A percentile compares a stretch with the other conserved stretches of the same genome.
Evolutionary conservation across 2,329 filamentous ascomycete species (phyloP).

Genomic region (Scorias spongiosa): DNA sequence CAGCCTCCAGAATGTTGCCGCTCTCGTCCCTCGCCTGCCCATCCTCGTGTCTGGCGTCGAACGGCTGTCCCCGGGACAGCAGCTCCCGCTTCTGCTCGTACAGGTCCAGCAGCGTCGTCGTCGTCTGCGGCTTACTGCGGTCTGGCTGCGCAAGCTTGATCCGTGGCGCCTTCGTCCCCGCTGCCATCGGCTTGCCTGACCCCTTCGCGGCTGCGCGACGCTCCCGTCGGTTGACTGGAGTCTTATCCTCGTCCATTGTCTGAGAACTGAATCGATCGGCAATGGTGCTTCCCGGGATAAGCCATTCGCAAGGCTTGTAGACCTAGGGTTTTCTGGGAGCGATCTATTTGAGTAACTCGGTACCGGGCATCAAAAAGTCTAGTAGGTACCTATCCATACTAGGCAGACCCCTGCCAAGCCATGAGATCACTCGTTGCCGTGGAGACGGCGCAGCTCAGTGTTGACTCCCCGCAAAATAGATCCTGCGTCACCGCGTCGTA

Average conservation of each 20-base stretch:
- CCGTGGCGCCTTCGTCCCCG: constrained; percentile 29
- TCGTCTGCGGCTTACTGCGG: constrained; percentile 43
- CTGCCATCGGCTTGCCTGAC: constrained; percentile 21
- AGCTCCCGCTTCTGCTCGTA: constrained; percentile 44
- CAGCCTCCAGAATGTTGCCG: constrained; percentile 20
- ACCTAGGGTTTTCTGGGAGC: no score
- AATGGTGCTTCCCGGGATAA: no score
- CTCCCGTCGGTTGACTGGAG: constrained; percentile 29
- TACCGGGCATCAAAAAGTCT: no score
- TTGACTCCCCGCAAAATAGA: no score
- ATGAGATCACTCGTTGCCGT: no score
- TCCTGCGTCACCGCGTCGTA: no score
- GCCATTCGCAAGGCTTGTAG: no score
- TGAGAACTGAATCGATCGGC: no score
- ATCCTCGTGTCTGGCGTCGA: constrained; percentile 25
- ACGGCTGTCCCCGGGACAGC: constrained; percentile 35
- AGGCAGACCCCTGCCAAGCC: no score
- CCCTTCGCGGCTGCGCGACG: constrained; percentile 25
- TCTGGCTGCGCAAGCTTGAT: constrained; percentile 57
- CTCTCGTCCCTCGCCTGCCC: constrained; percentile 16
- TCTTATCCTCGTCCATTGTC: constrained; percentile 10
- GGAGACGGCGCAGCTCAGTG: no score
- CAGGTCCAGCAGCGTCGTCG: constrained; percentile 56
- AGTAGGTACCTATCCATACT: no score
- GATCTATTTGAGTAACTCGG: no score